Conservation (phyloP, 2,329 filamentous ascomycete species). For the Escovopsis sp. region DNA sequence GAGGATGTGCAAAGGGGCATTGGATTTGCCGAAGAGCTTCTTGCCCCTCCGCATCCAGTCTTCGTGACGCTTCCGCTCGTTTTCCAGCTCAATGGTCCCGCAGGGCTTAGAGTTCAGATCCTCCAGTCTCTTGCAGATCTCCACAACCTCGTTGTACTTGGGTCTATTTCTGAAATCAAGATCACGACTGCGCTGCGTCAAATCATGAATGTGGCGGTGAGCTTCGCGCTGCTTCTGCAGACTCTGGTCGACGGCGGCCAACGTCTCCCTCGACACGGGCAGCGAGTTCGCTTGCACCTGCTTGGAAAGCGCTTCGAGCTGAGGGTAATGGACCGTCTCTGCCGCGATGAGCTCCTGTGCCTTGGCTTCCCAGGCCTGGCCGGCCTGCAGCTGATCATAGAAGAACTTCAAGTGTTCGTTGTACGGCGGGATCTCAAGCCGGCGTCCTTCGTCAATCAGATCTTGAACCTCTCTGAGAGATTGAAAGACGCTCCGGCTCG, state of each 20-base stretch:
- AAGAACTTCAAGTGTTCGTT: conserved; percentile 69
- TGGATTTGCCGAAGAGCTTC: conserved; percentile 95
- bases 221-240: conserved; percentile 92
- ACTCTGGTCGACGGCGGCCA: conserved; percentile 75
- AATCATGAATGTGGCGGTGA: conserved; percentile 69
- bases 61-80: conserved; percentile 86
- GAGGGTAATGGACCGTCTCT: conserved; percentile 83
- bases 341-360: conserved; percentile 86
- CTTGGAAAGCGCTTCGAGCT: conserved; percentile 77
- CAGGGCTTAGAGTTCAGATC: conserved; percentile 85
- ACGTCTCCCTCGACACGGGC: conserved; percentile 69
- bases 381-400: conserved; percentile 59
- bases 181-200: conserved; percentile 66
- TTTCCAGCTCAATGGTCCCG: conserved; percentile 84
- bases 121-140: conserved; percentile 74
- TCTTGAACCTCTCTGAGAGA: conserved; percentile 65
- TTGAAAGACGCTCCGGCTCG: conserved; percentile 48
- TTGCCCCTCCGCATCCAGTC: conserved; percentile 99
- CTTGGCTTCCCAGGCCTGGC: conserved; percentile 83
- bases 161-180: conserved; percentile 66
- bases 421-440: conserved; percentile 62
- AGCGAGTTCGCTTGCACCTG: conserved; percentile 58
- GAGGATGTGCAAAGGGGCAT: conserved; percentile 89
- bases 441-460: conserved; percentile 62
- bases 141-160: conserved; percentile 77